Conservation (phyloP, 352 stramenopile species). For the Globisporangium radiosum region DNA sequence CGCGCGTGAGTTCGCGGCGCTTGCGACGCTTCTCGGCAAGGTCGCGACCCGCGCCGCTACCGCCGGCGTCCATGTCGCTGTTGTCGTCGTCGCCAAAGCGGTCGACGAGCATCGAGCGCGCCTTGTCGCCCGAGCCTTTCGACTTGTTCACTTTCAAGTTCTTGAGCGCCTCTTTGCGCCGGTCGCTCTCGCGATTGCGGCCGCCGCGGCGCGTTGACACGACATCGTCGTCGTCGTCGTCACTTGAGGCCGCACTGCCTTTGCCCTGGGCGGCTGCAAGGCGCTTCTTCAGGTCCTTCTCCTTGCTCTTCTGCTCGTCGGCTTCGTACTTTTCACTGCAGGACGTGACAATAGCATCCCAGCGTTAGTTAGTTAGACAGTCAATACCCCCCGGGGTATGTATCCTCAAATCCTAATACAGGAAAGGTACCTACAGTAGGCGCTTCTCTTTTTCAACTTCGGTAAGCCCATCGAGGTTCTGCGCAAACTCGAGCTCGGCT, state of each 20-base stretch:
- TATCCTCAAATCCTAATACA: too few relatives aligned
- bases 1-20: conserved; percentile 62
- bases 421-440: conserved; percentile 36
- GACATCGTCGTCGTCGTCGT: conserved; percentile 37
- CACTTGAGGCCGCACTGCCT: conserved; percentile 23
- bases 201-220: conserved; percentile 45
- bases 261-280: conserved; percentile 52
- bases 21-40: conserved; percentile 71
- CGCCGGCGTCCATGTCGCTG: conserved; percentile 29
- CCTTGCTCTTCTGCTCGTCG: conserved; percentile 76
- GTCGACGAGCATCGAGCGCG: conserved; percentile 73
- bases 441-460: conserved; percentile 86
- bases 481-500: conserved; percentile 42
- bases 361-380: too few relatives aligned
- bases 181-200: conserved; percentile 55
- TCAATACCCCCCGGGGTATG: too few relatives aligned
- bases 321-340: conserved; percentile 77
- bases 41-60: conserved; percentile 31
- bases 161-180: conserved; percentile 73
- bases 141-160: conserved; percentile 78
- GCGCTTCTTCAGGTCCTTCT: conserved; percentile 76
- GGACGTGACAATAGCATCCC: too few relatives aligned
- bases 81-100: conserved; percentile 57
- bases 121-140: conserved; percentile 40
- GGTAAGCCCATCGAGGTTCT: conserved; percentile 48